Percentiles rank a stretch among this genome's conserved stretches.
phyloP scores from a whole-genome alignment of 2,329 filamentous ascomycete genomes.

The Lasiodiplodia sp. region DNA sequence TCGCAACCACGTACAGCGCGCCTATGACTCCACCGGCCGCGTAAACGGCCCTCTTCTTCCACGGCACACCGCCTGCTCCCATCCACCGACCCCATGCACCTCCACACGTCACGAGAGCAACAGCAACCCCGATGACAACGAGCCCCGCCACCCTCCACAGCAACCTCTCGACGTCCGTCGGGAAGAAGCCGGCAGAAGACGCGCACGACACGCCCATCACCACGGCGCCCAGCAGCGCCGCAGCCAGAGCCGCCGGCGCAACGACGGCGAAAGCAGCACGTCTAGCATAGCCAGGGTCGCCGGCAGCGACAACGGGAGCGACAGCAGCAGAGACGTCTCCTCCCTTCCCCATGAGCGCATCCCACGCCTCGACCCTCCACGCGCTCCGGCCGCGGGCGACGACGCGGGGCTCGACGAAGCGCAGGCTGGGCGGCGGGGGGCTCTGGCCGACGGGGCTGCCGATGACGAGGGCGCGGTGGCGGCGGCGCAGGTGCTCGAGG shows the following conservation, averaged over 20 bases:
- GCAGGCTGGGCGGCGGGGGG: slow-evolving; percentile 1
- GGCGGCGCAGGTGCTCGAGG: slow-evolving; percentile 18
- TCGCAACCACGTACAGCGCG: not conserved
- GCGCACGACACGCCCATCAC: slow-evolving; percentile 10
- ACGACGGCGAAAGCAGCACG: not conserved
- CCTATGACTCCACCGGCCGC: not conserved
- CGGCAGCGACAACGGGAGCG: no score
- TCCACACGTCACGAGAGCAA: not conserved
- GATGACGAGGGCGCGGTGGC: slow-evolving; percentile 9
- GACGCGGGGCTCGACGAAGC: not conserved
- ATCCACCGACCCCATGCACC: not conserved
- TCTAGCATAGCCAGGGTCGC: not conserved
- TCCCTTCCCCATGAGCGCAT: not conserved
- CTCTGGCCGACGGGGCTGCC: not conserved
- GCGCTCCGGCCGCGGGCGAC: not conserved
- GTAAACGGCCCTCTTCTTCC: not conserved
- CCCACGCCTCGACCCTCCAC: not conserved
- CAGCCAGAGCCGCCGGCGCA: not conserved
- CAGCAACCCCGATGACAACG: not conserved
- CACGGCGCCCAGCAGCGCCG: slow-evolving; percentile 4
- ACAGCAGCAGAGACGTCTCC: not conserved
- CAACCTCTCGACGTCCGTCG: slow-evolving; percentile 34
- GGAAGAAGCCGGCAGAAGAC: slow-evolving; percentile 31
- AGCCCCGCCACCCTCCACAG: slow-evolving; percentile 33
- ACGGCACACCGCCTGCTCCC: not conserved